phyloP scores from a whole-genome alignment of 495 filamentous ascomycete genomes.

The Penicillium steckii region DNA sequence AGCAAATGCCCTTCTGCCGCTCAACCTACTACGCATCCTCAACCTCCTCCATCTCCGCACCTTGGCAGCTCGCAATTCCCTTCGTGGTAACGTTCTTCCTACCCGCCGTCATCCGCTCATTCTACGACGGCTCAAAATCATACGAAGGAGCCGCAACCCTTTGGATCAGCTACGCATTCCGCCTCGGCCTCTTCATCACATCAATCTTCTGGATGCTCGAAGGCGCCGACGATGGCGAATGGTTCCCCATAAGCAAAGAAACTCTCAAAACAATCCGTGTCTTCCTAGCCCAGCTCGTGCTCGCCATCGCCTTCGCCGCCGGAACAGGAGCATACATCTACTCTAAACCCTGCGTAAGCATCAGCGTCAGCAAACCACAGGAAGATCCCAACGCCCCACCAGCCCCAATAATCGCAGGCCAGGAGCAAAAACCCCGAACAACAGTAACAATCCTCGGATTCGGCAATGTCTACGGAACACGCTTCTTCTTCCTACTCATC shows the following conservation, averaged over 20 bases:
- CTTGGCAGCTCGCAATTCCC: constrained; percentile 84
- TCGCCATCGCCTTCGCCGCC: constrained; percentile 63
- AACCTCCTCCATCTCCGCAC: constrained; percentile 86
- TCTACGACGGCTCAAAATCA: constrained; percentile 72
- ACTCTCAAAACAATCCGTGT: constrained; percentile 71
- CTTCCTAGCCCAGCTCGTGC: constrained; percentile 71
- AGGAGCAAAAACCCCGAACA: constrained; percentile 34
- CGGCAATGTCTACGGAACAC: constrained; percentile 86
- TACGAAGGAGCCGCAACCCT: constrained; percentile 80
- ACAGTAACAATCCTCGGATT: constrained; percentile 84
- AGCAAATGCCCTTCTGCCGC: constrained; percentile 95
- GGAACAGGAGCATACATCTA: constrained; percentile 71
- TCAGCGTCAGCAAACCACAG: constrained; percentile 41
- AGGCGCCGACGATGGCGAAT: constrained; percentile 84
- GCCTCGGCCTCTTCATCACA: constrained; percentile 68
- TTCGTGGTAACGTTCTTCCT: constrained; percentile 70
- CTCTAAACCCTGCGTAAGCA: constrained; percentile 70
- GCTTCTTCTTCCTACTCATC: constrained; percentile 80
- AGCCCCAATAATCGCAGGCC: constrained; percentile 29
- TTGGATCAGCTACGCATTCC: constrained; percentile 82
- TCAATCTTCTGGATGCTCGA: constrained; percentile 89
- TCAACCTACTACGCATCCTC: constrained; percentile 95
- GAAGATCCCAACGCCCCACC: constrained; percentile 34
- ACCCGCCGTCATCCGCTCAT: constrained; percentile 74
- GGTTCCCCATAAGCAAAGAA: constrained; percentile 64